Percentiles rank a stretch among this genome's conserved stretches.
Conservation (phyloP, 345 rosid genomes). For the Anacardium occidentale region DNA sequence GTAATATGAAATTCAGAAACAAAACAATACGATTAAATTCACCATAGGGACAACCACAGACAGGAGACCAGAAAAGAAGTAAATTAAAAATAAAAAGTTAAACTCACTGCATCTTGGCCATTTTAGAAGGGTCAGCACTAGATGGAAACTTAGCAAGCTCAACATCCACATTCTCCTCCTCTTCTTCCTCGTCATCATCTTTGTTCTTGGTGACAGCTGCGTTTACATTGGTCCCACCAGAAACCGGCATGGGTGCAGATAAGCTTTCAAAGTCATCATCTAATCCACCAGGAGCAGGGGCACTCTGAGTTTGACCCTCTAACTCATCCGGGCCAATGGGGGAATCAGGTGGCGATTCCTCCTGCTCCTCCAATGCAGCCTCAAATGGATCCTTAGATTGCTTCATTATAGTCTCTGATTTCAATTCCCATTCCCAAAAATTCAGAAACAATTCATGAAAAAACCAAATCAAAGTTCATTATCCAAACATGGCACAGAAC, state of each 20-base stretch:
- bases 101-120: conserved; percentile 93
- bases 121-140: conserved; percentile 68
- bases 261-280: conserved; percentile 40
- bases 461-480: background rate
- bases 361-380: conserved; percentile 80
- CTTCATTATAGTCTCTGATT: conserved; percentile 45
- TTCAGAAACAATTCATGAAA: background rate
- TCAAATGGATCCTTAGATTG: conserved; percentile 91
- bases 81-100: background rate
- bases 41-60: background rate
- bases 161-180: conserved; percentile 88
- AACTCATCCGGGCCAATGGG: conserved; percentile 46
- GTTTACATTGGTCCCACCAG: background rate
- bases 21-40: background rate
- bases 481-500: background rate
- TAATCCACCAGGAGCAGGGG: conserved; percentile 19
- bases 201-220: conserved; percentile 40
- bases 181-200: conserved; percentile 77
- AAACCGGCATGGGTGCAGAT: background rate
- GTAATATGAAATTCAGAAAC: background rate
- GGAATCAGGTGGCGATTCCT: conserved; percentile 66
- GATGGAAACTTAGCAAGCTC: conserved; percentile 75
- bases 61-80: background rate
- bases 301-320: conserved; percentile 28
- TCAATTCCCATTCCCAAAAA: background rate